Evolutionary conservation across 345 rosid species (phyloP), one percentile per base, ranked within the genome.

Genomic region (Noccaea bulbosa): DNA sequence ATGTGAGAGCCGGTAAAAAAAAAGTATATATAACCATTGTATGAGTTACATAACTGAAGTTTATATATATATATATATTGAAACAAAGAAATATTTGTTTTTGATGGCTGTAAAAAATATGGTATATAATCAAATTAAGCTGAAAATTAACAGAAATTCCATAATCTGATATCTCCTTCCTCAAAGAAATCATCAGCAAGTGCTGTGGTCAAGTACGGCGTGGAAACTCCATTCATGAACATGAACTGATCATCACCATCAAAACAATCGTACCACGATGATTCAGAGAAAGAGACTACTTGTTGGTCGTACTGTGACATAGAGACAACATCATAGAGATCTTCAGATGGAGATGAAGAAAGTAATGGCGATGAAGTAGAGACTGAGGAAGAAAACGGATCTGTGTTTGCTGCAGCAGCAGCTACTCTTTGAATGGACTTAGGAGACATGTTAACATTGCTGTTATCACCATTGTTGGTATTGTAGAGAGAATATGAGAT

Each of bases 121-220:
- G 6, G 53, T 38, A 46, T 49, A 49, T 48, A 14, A 33, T 41
- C n/a, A 3, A 47, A 17, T 30, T 40, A 43, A 65, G 50, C 11
- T 27, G 30, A 61, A n/a, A 69, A 54, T 83, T 81, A 83, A 74
- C 86, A 79, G 78, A 93, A 93, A 75, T 83, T 90, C 98, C 98
- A 93, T 16, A 93, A 78, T 62, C 83, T 83, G 79, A 93, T 82
- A 65, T 90, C 91, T 14, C 79, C 84, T 70, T 86, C 91, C 57
- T 86, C 90, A 50, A 78, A 76, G 45, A 85, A 80, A 74, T 87
- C 90, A 72, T 90, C 92, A 20, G 77, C 39, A 33, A 11, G 52
- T 6, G 83, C 80, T 8, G 79, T 77, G 11, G 66, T 34, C 68
- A 40, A 76, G 56, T 45, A 62, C 56, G 80, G 83, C 20, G 80